Evolutionary conservation across 2,329 filamentous ascomycete species (phyloP).

Genomic region (Phaeosphaeria sp.): DNA sequence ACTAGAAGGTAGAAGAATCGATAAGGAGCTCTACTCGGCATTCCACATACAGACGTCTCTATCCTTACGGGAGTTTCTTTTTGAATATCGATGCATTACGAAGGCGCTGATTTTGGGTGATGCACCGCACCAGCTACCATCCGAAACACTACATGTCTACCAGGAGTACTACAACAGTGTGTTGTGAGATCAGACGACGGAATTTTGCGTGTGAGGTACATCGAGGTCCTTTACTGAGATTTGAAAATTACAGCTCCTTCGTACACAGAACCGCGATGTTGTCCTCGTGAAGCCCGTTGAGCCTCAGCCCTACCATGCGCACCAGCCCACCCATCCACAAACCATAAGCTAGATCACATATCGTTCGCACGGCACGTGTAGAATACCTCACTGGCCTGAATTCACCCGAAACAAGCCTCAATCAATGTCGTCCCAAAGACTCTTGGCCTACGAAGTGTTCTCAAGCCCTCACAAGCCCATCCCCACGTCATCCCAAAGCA

Average conservation of each 20-base stretch:
- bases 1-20: constrained; percentile 5
- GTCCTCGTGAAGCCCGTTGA: not conserved
- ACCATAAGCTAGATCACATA: not conserved
- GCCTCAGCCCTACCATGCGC: not conserved
- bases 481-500: not conserved
- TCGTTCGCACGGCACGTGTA: not conserved
- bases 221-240: no score
- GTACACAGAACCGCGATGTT: not conserved
- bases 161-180: no score
- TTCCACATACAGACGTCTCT: no score
- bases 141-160: no score
- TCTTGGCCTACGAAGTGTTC: not conserved
- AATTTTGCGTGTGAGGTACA: no score
- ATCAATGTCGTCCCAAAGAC: not conserved
- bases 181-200: no score
- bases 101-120: no score
- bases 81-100: no score
- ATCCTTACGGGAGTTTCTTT: no score
- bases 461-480: not conserved
- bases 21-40: not conserved
- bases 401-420: not conserved
- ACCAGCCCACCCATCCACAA: not conserved
- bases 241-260: no score
- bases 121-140: no score
- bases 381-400: not conserved